Evolutionary conservation across 768 basidiomycete genomes (phyloP).

Genomic region (Serpula lacrymans): DNA sequence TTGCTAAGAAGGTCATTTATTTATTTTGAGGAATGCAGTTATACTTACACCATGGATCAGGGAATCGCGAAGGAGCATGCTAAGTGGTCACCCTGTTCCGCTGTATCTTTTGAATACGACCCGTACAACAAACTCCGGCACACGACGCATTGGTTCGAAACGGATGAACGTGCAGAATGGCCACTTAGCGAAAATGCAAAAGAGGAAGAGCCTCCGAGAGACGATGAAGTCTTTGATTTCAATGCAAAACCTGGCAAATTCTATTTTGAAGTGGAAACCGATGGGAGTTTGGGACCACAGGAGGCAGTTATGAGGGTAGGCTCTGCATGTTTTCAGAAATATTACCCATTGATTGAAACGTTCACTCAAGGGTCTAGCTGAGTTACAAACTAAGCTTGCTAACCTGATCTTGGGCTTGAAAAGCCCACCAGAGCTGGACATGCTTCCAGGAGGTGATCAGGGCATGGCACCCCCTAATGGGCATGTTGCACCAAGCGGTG

Average conservation of each 20-base stretch:
- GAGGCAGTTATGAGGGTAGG: conserved; percentile 84
- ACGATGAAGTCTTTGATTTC: conserved; percentile 85
- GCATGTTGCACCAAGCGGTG: conserved; percentile 11
- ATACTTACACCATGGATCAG: conserved; percentile 37
- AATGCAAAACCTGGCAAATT: conserved; percentile 85
- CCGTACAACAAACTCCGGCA: conserved; percentile 96
- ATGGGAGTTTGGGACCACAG: conserved; percentile 84
- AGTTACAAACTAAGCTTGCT: conserved; percentile 77
- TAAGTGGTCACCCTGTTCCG: conserved; percentile 97
- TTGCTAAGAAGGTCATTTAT: conserved; percentile 79
- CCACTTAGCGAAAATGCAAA: conserved; percentile 82
- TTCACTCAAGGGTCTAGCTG: conserved; percentile 59
- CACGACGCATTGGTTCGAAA: conserved; percentile 93
- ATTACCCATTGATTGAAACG: background rate
- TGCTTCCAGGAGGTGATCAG: conserved; percentile 37
- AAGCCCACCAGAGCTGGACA: conserved; percentile 54
- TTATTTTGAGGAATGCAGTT: background rate
- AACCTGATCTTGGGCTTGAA: conserved; percentile 77
- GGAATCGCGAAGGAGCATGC: conserved; percentile 98
- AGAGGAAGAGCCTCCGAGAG: conserved; percentile 77
- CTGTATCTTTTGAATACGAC: conserved; percentile 96
- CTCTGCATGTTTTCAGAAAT: background rate
- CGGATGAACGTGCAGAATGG: conserved; percentile 82
- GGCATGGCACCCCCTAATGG: conserved; percentile 7
- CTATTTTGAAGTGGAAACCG: conserved; percentile 93